These are phyloP conservation scores for Fusarium sarcochroum DNA, from an alignment of 2,329 filamentous ascomycete species.

Conservation along the genomic window DNA sequence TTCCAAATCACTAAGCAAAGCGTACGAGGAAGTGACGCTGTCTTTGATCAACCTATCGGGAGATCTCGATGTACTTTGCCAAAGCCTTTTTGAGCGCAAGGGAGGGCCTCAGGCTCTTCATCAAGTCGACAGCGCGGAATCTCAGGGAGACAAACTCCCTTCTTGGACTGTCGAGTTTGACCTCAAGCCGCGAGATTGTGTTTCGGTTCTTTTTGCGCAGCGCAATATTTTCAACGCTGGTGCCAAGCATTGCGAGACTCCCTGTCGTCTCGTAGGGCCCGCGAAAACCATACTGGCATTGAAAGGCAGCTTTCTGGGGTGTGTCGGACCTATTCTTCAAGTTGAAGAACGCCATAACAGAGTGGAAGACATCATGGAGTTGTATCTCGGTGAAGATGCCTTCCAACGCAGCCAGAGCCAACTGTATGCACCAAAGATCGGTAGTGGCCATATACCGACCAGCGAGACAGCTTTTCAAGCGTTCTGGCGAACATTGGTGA, in stretches of 20 bases:
- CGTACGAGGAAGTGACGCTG: not conserved
- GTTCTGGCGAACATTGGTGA: conserved; percentile 22
- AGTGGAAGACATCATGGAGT: not conserved
- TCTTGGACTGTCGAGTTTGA: conserved; percentile 31
- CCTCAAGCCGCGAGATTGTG: not conserved
- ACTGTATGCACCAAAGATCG: not conserved
- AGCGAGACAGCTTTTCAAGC: conserved; percentile 9
- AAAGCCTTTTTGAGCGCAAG: conserved; percentile 18
- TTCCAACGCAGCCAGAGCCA: accelerated
- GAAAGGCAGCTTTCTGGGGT: not conserved
- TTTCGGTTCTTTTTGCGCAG: conserved; percentile 24
- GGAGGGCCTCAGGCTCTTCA: not conserved
- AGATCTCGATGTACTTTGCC: conserved; percentile 30
- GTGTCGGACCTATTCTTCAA: not conserved
- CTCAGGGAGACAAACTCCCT: not conserved
- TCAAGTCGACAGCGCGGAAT: not conserved
- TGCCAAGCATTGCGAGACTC: not conserved
- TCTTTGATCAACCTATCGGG: conserved; percentile 16
- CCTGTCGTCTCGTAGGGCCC: not conserved
- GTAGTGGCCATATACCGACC: not conserved
- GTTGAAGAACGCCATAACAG: accelerated
- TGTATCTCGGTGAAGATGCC: not conserved
- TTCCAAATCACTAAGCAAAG: not conserved
- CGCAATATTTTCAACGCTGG: conserved; percentile 20
- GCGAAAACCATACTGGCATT: not conserved